phyloP scores from a whole-genome alignment of 2,329 filamentous ascomycete genomes.

The Cladosporium oxysporum region DNA sequence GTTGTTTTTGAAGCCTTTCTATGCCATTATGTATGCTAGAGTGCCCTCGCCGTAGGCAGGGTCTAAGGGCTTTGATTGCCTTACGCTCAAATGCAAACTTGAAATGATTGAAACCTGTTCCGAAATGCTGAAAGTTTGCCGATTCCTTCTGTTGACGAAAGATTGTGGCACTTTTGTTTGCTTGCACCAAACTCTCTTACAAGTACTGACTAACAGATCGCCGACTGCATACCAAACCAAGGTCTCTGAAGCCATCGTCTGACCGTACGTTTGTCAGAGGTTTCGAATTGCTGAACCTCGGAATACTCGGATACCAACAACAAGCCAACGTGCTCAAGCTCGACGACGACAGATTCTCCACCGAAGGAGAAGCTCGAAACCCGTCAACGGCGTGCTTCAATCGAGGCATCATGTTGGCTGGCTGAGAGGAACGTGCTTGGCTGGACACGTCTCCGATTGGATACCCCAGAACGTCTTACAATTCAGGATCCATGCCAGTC shows the following conservation, averaged over 20 bases:
- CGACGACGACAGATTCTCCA: not conserved
- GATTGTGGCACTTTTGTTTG: conserved; percentile 3
- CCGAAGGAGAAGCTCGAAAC: not conserved
- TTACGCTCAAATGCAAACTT: conserved; percentile 23
- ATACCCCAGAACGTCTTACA: conserved; percentile 11
- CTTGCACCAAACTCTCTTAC: not conserved
- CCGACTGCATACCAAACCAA: not conserved
- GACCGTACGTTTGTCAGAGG: not conserved
- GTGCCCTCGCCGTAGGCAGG: conserved; percentile 35
- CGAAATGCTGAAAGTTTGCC: conserved; percentile 9
- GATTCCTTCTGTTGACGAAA: not conserved
- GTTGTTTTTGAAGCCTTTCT: conserved; percentile 33
- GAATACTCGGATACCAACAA: conserved; percentile 1
- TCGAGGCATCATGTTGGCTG: conserved; percentile 13
- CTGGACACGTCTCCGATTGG: conserved; percentile 16
- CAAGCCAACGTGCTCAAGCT: conserved; percentile 14
- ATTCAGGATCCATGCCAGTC: not conserved
- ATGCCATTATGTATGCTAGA: conserved; percentile 31
- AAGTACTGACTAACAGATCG: conserved; percentile 6
- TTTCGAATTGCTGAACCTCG: conserved; percentile 7
- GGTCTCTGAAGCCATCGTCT: not conserved
- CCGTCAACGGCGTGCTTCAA: conserved; percentile 8
- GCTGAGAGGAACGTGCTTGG: conserved; percentile 8
- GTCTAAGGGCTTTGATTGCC: conserved; percentile 26
- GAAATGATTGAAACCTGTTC: conserved; percentile 14